Percentiles rank a stretch among this genome's conserved stretches.
phyloP scores from a whole-genome alignment of 1,284 basidiomycete genomes.

The Filobasidium uniguttulatum region DNA sequence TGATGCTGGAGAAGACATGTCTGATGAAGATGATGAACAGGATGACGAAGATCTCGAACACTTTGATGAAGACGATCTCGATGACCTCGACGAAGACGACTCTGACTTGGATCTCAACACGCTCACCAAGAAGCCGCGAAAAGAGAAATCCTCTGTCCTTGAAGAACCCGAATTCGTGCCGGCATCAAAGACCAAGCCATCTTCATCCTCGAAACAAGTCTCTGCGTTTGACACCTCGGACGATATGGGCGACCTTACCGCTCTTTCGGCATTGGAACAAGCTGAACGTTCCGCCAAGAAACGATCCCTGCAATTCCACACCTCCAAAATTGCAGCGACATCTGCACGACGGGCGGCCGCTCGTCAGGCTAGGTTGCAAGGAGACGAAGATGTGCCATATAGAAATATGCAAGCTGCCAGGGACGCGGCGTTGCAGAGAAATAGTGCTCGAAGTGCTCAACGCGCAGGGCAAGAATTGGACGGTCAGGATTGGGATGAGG shows the following conservation, averaged over 20 bases:
- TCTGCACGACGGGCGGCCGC: slow-evolving; percentile 58
- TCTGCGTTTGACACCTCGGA: slow-evolving; percentile 39
- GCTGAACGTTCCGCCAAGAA: slow-evolving; percentile 67
- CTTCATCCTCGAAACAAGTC: slow-evolving; percentile 9
- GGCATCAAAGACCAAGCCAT: slow-evolving; percentile 19
- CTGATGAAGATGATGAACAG: slow-evolving; percentile 19
- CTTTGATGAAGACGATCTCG: slow-evolving; percentile 15
- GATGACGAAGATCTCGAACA: no score
- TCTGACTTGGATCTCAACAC: slow-evolving; percentile 26
- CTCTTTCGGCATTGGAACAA: slow-evolving; percentile 55
- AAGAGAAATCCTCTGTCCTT: slow-evolving; percentile 48
- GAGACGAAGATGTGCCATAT: slow-evolving; percentile 58
- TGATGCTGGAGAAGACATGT: slow-evolving; percentile 20
- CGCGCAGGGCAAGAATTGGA: slow-evolving; percentile 34
- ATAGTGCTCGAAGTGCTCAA: slow-evolving; percentile 28
- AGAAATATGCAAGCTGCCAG: slow-evolving; percentile 37
- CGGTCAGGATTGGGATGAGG: slow-evolving; percentile 38
- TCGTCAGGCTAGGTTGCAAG: slow-evolving; percentile 42
- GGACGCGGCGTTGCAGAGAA: slow-evolving; percentile 38
- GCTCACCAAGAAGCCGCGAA: slow-evolving; percentile 18
- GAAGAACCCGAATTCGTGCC: slow-evolving; percentile 46
- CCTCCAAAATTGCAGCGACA: slow-evolving; percentile 68
- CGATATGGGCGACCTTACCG: slow-evolving; percentile 58
- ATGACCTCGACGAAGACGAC: slow-evolving; percentile 27
- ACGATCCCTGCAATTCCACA: slow-evolving; percentile 77